phyloP scores from a whole-genome alignment of 2,329 filamentous ascomycete species.

The Neobulgaria alba region DNA sequence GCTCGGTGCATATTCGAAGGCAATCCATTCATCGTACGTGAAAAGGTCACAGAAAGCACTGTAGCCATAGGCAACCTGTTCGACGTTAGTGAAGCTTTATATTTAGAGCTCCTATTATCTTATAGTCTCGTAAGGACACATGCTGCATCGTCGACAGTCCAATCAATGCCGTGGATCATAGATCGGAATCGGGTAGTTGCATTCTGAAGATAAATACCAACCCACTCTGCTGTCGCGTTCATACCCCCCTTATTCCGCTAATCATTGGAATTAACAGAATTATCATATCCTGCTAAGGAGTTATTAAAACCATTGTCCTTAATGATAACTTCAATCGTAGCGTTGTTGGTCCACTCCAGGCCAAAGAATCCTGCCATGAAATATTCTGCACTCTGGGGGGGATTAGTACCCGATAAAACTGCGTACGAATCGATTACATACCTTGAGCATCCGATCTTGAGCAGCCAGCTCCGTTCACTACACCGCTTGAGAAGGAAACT shows the following conservation, averaged over 20 bases:
- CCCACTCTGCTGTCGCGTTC: slow-evolving; percentile 51
- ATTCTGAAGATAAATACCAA: slow-evolving; percentile 53
- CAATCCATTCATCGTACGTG: slow-evolving; percentile 65
- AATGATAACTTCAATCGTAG: slow-evolving; percentile 63
- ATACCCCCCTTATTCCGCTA: slow-evolving; percentile 40
- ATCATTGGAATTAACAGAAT: slow-evolving; percentile 56
- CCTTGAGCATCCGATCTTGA: slow-evolving; percentile 67
- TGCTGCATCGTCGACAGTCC: slow-evolving; percentile 54
- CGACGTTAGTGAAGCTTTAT: slow-evolving; percentile 8
- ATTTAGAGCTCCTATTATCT: slow-evolving; percentile 8
- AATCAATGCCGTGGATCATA: slow-evolving; percentile 49
- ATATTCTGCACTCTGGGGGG: slow-evolving; percentile 50
- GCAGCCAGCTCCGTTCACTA: slow-evolving; percentile 78
- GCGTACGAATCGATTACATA: slow-evolving; percentile 30
- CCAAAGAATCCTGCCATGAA: slow-evolving; percentile 75
- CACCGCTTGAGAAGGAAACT: slow-evolving; percentile 80
- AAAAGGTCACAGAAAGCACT: slow-evolving; percentile 68
- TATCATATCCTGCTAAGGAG: slow-evolving; percentile 57
- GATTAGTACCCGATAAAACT: too few species aligned
- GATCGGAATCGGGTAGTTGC: slow-evolving; percentile 50
- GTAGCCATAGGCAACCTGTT: slow-evolving; percentile 59
- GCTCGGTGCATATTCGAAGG: slow-evolving; percentile 75
- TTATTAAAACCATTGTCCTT: slow-evolving; percentile 59
- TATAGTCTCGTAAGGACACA: slow-evolving; percentile 69
- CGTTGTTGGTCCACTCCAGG: slow-evolving; percentile 63